Evolutionary conservation across 2,329 filamentous ascomycete species (phyloP), one percentile per base, ranked within the genome.

Genomic region (Pseudogymnoascus sp.): DNA sequence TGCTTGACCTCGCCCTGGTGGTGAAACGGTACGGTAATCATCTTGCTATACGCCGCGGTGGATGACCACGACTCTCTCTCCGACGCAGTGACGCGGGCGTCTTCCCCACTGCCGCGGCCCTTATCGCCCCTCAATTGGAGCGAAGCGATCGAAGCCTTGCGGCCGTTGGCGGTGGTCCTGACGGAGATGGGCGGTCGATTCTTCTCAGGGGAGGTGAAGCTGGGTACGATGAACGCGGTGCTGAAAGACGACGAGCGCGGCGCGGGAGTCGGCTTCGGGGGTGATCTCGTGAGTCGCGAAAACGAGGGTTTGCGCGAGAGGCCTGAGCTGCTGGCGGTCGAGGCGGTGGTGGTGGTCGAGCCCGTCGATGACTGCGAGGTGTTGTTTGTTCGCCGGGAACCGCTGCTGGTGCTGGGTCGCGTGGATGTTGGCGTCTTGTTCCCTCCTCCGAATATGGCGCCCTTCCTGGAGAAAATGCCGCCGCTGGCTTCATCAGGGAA

Each of bases 261-360:
- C n/a, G 26, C n/a, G 4, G 26, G 26, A 19, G 42, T 68, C 75
- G 64, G 68, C 71, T 65, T 72, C 72, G 68, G 70, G 67, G 42
- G 64, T 46, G 68, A 67, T 59, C 66, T 75, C 38, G 68, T 67
- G 46, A 75, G 73, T 11, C 77, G 75, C 15, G 77, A 79, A 65
- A 84, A 78, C 46, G 83, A 83, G 7, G 81, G 67, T 70, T 82
- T 84, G 68, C 82, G 82, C 63, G 77, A 76, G 70, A 83, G 82
- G 72, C 68, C 81, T 80, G 75, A 81, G 78, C 68, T 81, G 79
- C 72, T 82, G 78, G 72, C 65, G 10, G 60, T 65, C 33, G 63
- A 62, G 6, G 65, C 62, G 46, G 63, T 63, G 37, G 62, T 64
- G 10, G 64, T 63, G 15, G 17, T 35, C 15, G 62, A 31, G 44